phyloP scores from a whole-genome alignment of 441 rosid species.

The Mallotus repandus region DNA sequence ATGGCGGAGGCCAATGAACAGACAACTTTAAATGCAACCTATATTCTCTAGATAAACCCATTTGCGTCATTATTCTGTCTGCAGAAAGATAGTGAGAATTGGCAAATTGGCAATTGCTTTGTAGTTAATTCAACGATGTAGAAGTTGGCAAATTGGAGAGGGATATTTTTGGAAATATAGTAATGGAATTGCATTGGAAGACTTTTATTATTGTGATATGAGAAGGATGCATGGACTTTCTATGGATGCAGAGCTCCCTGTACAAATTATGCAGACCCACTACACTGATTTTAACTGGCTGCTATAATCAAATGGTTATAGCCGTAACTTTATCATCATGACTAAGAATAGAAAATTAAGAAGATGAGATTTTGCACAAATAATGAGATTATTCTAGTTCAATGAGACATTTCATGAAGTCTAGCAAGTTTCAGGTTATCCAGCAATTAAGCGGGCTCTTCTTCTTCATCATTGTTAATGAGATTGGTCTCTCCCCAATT shows the following conservation, averaged over 20 bases:
- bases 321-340: neutral
- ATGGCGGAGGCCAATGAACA: neutral
- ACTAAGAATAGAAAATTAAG: neutral
- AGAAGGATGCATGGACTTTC: neutral
- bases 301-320: neutral
- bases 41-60: neutral
- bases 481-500: neutral
- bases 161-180: neutral
- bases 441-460: neutral
- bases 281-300: neutral
- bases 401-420: neutral
- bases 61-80: neutral
- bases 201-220: neutral
- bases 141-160: neutral
- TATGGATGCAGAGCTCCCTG: neutral
- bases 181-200: neutral
- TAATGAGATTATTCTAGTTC: neutral
- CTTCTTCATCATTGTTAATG: neutral
- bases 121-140: neutral
- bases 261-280: neutral
- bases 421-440: neutral
- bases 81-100: neutral
- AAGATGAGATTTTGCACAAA: neutral
- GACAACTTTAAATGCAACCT: neutral
- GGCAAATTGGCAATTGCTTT: neutral